phyloP scores from a whole-genome alignment of 1,284 basidiomycete species.

The Irpex rosettiformis region DNA sequence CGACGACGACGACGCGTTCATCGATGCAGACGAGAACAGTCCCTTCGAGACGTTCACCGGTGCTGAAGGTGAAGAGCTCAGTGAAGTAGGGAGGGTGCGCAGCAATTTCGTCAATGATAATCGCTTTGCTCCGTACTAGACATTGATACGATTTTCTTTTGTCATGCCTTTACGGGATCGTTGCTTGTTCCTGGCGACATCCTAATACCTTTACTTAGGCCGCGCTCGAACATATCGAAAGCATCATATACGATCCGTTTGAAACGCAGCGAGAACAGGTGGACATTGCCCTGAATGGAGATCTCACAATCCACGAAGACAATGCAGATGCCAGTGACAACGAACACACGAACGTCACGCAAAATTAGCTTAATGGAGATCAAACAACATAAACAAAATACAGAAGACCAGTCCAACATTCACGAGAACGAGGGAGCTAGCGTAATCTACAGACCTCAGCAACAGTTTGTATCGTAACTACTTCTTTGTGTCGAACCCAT shows the following conservation, averaged over 20 bases:
- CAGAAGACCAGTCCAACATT: background rate
- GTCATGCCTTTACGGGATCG: constrained; percentile 16
- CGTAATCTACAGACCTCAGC: constrained; percentile 5
- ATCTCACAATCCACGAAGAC: constrained; percentile 22
- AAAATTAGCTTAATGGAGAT: constrained; percentile 3
- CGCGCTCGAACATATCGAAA: constrained; percentile 71
- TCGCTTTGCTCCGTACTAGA: constrained; percentile 87
- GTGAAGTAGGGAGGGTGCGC: constrained; percentile 91
- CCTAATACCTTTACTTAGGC: constrained; percentile 43
- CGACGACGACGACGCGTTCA: constrained; percentile 56
- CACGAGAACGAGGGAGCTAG: background rate
- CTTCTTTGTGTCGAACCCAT: constrained; percentile 21
- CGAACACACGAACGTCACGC: constrained; percentile 5
- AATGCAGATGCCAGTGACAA: constrained; percentile 3
- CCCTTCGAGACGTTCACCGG: constrained; percentile 61
- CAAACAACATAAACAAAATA: background rate
- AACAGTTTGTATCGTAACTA: background rate
- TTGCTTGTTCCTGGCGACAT: constrained; percentile 8
- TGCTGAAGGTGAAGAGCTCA: constrained; percentile 64
- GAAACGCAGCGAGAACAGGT: constrained; percentile 14
- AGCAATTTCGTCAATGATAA: constrained; percentile 79
- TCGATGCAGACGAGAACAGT: constrained; percentile 38
- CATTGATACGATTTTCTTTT: constrained; percentile 18
- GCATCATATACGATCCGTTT: constrained; percentile 61
- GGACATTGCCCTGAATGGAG: constrained; percentile 18